Evolutionary conservation across 2,329 filamentous ascomycete species (phyloP), one percentile per base, ranked within the genome.

Genomic region (Dactylella cylindrospora): DNA sequence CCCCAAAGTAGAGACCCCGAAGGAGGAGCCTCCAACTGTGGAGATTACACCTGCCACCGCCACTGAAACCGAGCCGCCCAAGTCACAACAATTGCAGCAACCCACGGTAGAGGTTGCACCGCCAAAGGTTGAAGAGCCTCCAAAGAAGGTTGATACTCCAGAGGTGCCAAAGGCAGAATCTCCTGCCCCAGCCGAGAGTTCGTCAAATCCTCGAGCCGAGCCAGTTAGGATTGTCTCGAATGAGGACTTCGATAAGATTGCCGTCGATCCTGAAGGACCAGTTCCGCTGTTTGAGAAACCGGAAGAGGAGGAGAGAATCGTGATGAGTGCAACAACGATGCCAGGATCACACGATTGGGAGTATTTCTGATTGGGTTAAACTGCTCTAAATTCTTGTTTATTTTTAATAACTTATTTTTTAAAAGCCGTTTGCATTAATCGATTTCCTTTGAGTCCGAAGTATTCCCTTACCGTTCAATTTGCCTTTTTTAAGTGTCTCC

Each of bases 171-270:
- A 43, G 7, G 7, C 36, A 4, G 33, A 6, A 38, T 19, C 5
- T 5, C 7, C 6, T 9, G 12, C 22, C 15, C 54, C n/a, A 39
- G 47, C 32, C 47, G 55, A 53, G 25, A 49, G 35, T n/a, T 53
- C 55, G 5, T 29, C 20, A 10, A 47, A 61, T 6, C 15, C 26
- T 6, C 46, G 54, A 7, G 46, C 55, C 13, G 55, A 61, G 13
- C 29, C 55, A 32, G 22, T 23, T 33, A 40, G 32, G 15, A 19
- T 43, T 29, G 33, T 23, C 2, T 47, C 33, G 6, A 53, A 52
- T 19, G 57, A 64, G 17, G 49, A 64, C 23, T 54, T 22, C 19
- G 50, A 64, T n/a, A 64, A 64, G 38, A 64, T 64, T 26, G 49
- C 57, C 15, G 57, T 64, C 9, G 38, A 45, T 28, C 57, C 57